These are phyloP conservation scores for Thelonectria rubi DNA, from an alignment of 2,329 filamentous ascomycete genomes.

Conservation along the genomic window DNA sequence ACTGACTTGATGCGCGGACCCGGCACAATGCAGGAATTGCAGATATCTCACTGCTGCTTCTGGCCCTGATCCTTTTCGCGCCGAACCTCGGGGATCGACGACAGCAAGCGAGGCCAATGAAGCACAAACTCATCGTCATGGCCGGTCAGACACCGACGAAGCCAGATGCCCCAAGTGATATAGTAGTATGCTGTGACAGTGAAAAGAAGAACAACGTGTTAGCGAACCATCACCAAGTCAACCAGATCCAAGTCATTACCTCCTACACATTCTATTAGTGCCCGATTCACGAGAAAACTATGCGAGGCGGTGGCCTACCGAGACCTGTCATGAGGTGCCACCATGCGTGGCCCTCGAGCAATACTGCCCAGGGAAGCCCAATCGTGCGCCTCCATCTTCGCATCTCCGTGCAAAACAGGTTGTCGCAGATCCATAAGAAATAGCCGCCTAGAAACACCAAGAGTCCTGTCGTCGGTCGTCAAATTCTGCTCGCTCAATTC, in stretches of 20 bases:
- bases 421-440: conserved; percentile 81
- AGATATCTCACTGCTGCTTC: conserved; percentile 23
- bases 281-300: not conserved
- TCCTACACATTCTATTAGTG: conserved; percentile 18
- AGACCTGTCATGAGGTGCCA: conserved; percentile 84
- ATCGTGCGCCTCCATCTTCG: conserved; percentile 72
- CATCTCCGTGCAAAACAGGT: conserved; percentile 74
- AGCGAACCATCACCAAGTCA: conserved; percentile 13
- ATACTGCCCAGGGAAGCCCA: conserved; percentile 80
- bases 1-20: not conserved
- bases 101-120: conserved; percentile 71
- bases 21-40: not conserved
- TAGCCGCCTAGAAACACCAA: conserved; percentile 79
- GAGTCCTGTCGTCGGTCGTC: conserved; percentile 48
- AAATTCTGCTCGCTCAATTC: not conserved
- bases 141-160: conserved; percentile 78
- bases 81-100: conserved; percentile 60
- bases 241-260: conserved; percentile 30
- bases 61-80: conserved; percentile 43
- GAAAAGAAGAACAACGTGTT: conserved; percentile 16
- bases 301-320: conserved; percentile 53
- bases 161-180: conserved; percentile 84
- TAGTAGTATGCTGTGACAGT: conserved; percentile 75
- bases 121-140: conserved; percentile 76
- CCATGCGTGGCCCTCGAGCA: conserved; percentile 68